Evolutionary conservation across 2,329 filamentous ascomycete genomes (phyloP), one percentile per base, ranked within the genome.

Genomic region (Xylariales sp.): DNA sequence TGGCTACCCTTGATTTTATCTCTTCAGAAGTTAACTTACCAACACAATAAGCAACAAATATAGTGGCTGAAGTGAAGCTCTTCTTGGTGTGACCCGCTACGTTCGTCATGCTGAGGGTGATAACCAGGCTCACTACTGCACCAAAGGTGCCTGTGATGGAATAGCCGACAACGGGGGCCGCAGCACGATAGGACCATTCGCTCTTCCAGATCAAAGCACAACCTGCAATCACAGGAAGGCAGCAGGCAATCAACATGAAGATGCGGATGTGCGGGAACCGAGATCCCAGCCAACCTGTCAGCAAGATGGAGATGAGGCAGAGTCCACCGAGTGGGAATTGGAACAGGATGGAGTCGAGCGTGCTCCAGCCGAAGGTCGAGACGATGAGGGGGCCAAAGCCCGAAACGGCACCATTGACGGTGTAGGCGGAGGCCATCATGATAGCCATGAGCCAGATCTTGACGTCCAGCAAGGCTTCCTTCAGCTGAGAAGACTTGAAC

Each of bases 41-140:
- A 3, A 88, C 78, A 39, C 82, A 85, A 52, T 88, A 88, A 1
- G 81, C 83, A 0, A 86, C 81, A 45, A 88, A 89, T 2, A 86
- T 82, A 0, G 80, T 79, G 0, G 81, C 79, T 0, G 84, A 81
- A 70, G 85, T 87, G 50, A 84, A 81, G 45, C 79, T 84, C 67
- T 88, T 88, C 64, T 89, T 89, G 0, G 84, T 88, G 17, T 84
- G 75, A 0, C 85, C 85, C 0, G 84, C 83, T 0, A 88, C 82
- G 46, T 89, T 89, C 10, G 76, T 75, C 68, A 72, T 72, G 23
- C 69, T 69, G 5, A 75, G 44, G 0, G 68, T 69, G 45, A 76
- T 71, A 37, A 67, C 65, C 29, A 76, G 63, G 29, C 76, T 81
- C 1, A 85, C 83, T 0, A 85, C 82, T 0, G 76, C 79, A 1